Evolutionary conservation across 352 stramenopile genomes (phyloP), one percentile per base, ranked within the genome.

Genomic region (Pythium dissimile): DNA sequence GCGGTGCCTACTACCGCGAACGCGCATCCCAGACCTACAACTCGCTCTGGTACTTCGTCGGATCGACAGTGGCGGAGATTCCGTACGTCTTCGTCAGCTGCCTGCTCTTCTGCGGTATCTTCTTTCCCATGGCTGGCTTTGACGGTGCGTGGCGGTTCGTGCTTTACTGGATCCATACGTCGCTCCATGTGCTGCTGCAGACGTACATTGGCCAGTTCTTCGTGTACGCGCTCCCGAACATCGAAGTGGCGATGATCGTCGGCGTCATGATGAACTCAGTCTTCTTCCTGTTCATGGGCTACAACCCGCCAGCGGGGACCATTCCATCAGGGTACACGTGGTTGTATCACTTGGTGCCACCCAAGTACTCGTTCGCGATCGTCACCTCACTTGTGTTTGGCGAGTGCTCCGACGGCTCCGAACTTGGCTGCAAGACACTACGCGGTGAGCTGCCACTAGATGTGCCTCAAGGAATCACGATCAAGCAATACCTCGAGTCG

Each of bases 191-290:
- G 28, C 67, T 72, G 24, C 44, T 74, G 20, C 71, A 73, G 18
- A 83, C 69, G 20, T 89, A 79, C 66, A 64, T 87, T 11, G 76
- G 72, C 12, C 78, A 96, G 58, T 85, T 84, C 47, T 71, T 94
- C 23, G 73, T 79, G 55, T 66, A 62, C 16, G 46, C 54, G 4
- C 24, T 83, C 27, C 71, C 75, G 5, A 62, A 50, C 32, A 34
- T 73, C 15, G 47, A 72, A n/a, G 47, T 67, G 20, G 75, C 75
- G 15, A 54, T 54, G 16, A 45, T 72, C 27, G 44, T 48, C 12
- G 62, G 60, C 21, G 45, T 62, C 21, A 43, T 76, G 24, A 32
- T 81, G 16, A 71, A 72, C 43, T 60, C 71, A 11, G 53, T 84
- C 49, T 71, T 75, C 35, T 63, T 77, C 30, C 15, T 80, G 7